Base-by-base conservation (phyloP, 305 asterid genomes). In the Solanum hybrid region DNA sequence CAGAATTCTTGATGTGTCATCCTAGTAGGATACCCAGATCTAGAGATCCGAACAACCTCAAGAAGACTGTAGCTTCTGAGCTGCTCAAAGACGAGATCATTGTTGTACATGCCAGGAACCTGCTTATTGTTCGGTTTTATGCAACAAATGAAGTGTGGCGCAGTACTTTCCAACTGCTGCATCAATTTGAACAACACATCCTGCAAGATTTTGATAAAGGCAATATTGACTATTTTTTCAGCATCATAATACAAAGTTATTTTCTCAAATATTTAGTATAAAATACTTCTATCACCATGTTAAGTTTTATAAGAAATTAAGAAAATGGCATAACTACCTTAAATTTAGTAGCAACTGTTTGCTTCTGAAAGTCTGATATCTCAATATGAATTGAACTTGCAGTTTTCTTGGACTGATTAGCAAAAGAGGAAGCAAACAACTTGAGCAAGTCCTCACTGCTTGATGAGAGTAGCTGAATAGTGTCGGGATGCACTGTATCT, bases 141-240 rank as follows among this genome's bases (percentile, higher is more conserved):
- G 91, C 99, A 97, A 80, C 93, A 93, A 81, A 97, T 94, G 94
- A 96, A 96, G 93, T 96, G 99, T 85, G 98, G 98, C 28, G 90
- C 90, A 36, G 99, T 96, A 91, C 92, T 93, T 90, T 95, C 99
- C 89, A 97, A 96, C 91, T 95, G 96, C 92, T 95, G 97, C 94
- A 96, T 94, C 91, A 96, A 93, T 89, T 94, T 93, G 92, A 94
- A 96, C 90, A 97, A 91, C 91, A 95, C 95, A 51, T 90, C 95
- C 99, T 97, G 95, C 95, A 96, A 90, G 88, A 75, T 76, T 88
- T n/a, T 86, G 90, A 87, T 57, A 29, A 85, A 85, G 88, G 31
- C 76, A 85, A 6, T 73, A 57, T 31, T 33, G 40, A 33, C 42
- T 57, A 57, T 33, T 57, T 85, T n/a, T 11, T 12, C 28, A 51